Conservation (phyloP, 225 moss, liverwort and hornwort genomes). For the Rhytidiadelphus loreus region DNA sequence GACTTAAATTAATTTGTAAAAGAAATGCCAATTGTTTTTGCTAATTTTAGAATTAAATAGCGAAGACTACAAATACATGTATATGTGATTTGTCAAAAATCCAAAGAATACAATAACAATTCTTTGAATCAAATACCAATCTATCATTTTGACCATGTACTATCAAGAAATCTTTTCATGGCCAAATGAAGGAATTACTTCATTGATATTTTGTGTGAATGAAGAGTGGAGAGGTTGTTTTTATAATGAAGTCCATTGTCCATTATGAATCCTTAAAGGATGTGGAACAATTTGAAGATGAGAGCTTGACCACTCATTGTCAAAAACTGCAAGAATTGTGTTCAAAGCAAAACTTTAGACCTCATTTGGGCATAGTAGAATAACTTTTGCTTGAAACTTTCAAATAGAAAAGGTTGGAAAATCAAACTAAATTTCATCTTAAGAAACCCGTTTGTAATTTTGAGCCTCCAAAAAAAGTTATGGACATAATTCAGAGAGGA, state of each 20-base stretch:
- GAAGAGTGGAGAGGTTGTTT: not conserved
- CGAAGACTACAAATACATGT: not conserved
- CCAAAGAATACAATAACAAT: not conserved
- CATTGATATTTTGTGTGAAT: fast-evolving
- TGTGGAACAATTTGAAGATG: not conserved
- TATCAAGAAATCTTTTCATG: not conserved
- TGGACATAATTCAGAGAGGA: fast-evolving
- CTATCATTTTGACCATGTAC: not conserved
- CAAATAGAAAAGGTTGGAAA: fast-evolving
- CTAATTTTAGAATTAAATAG: fast-evolving
- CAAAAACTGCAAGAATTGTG: fast-evolving
- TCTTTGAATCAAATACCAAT: not conserved
- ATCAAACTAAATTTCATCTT: fast-evolving
- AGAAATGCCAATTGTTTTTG: too few relatives aligned
- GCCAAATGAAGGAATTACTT: fast-evolving
- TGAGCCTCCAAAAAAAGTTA: fast-evolving
- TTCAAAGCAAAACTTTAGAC: not conserved
- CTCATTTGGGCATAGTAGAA: not conserved
- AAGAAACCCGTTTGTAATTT: fast-evolving
- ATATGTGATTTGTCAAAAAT: not conserved
- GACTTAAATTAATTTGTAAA: not conserved
- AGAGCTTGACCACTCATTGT: fast-evolving
- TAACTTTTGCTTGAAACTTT: fast-evolving
- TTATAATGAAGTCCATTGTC: not conserved
- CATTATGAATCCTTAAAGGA: fast-evolving